phyloP scores from a whole-genome alignment of 1,284 basidiomycete genomes.

The Sutorius eximius region DNA sequence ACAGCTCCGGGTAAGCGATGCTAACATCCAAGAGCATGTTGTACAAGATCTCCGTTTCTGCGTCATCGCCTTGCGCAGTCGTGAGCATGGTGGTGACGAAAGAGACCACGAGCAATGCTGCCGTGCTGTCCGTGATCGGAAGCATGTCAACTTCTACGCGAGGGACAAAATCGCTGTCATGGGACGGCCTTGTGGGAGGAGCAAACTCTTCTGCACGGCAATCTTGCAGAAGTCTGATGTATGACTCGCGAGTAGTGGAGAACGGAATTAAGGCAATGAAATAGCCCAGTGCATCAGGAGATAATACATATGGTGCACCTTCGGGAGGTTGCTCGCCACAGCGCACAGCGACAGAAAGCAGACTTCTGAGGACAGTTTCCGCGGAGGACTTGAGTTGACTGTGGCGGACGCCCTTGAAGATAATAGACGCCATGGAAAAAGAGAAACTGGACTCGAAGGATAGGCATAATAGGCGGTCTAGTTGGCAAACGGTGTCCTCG shows the following conservation, averaged over 20 bases:
- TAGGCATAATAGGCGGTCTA: conserved; percentile 73
- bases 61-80: conserved; percentile 78
- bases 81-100: conserved; percentile 76
- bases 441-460: conserved; percentile 81
- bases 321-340: conserved; percentile 42
- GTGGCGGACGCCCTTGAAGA: conserved; percentile 85
- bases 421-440: conserved; percentile 77
- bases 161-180: conserved; percentile 52
- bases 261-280: conserved; percentile 79
- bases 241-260: conserved; percentile 56
- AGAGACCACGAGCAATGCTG: conserved; percentile 72
- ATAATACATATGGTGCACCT: conserved; percentile 45
- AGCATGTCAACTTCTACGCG: conserved; percentile 58
- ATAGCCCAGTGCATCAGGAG: conserved; percentile 70
- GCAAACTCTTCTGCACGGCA: conserved; percentile 54
- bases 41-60: conserved; percentile 81
- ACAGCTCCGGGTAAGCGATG: conserved; percentile 66
- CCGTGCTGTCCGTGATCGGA: conserved; percentile 63
- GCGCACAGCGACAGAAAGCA: conserved; percentile 57
- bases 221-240: conserved; percentile 60
- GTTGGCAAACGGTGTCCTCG: conserved; percentile 68
- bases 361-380: conserved; percentile 54
- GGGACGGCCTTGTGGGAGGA: conserved; percentile 39
- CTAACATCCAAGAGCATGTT: conserved; percentile 77
- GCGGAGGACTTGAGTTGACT: conserved; percentile 61